Evolutionary conservation across 805 yeast genomes (phyloP).

Genomic region (Debaryomyces tyrocola): DNA sequence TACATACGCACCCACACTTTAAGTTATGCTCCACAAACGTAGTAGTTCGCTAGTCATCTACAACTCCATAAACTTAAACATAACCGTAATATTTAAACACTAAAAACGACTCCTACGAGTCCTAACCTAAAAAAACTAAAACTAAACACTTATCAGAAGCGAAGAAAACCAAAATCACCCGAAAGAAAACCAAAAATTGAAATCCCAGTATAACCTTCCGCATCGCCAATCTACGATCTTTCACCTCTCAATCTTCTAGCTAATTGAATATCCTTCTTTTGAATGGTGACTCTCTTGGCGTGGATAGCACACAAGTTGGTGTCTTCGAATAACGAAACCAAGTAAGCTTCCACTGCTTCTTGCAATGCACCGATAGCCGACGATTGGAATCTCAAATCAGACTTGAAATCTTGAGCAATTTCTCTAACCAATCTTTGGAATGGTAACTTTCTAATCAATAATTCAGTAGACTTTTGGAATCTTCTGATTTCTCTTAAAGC

Average conservation of each 20-base stretch:
- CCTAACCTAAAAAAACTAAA: background rate
- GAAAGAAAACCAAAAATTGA: no score
- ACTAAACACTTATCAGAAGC: background rate
- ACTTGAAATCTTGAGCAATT: slow-evolving; percentile 91
- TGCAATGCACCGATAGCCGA: slow-evolving; percentile 97
- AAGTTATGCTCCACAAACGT: no score
- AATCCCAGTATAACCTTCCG: background rate
- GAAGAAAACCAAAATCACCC: background rate
- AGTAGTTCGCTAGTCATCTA: background rate
- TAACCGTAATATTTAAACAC: background rate
- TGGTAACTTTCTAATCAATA: slow-evolving; percentile 93
- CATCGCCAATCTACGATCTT: slow-evolving; percentile 57
- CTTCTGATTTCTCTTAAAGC: slow-evolving; percentile 97
- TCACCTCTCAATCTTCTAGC: slow-evolving; percentile 99
- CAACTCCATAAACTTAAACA: background rate
- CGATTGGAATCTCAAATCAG: slow-evolving; percentile 94
- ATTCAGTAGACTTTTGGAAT: slow-evolving; percentile 95
- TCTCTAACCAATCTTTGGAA: slow-evolving; percentile 97
- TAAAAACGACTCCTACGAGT: background rate
- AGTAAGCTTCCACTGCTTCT: slow-evolving; percentile 98
- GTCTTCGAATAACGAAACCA: slow-evolving; percentile 94
- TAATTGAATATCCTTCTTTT: slow-evolving; percentile 96
- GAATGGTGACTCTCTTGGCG: slow-evolving; percentile 98
- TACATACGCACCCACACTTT: no score
- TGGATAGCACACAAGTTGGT: slow-evolving; percentile 98